These are phyloP conservation scores for Mycena galopus DNA, from an alignment of 768 basidiomycete species.

Conservation along the genomic window DNA sequence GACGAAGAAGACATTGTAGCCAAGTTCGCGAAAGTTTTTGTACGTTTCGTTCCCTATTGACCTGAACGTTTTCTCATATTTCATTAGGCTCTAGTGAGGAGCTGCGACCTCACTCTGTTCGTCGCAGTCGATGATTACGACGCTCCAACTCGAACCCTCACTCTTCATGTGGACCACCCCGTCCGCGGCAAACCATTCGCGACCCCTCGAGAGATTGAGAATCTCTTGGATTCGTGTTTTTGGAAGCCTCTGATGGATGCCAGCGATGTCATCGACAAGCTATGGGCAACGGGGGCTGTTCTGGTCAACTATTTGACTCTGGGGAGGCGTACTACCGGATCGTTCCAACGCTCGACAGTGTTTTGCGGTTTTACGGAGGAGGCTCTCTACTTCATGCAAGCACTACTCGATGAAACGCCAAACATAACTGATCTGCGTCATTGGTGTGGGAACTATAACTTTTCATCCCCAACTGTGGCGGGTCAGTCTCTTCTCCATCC, in stretches of 20 bases:
- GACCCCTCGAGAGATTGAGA: not conserved
- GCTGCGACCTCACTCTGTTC: conserved; percentile 13
- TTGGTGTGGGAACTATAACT: conserved; percentile 3
- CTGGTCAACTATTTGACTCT: not conserved
- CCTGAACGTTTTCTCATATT: too few species aligned
- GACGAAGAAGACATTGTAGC: too few species aligned
- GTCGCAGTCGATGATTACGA: conserved; percentile 22
- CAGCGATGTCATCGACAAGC: conserved; percentile 19
- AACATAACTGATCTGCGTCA: conserved; percentile 2
- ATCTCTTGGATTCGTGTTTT: not conserved
- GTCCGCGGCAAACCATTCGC: not conserved
- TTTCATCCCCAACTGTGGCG: not conserved
- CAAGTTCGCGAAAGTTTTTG: too few species aligned
- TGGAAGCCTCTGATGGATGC: conserved; percentile 9
- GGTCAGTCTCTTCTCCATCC: conserved; percentile 12
- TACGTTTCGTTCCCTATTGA: too few species aligned
- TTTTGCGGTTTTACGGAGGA: conserved; percentile 29
- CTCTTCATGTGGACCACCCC: not conserved
- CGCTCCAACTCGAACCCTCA: not conserved
- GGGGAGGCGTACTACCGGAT: too few species aligned
- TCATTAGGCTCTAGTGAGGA: not conserved
- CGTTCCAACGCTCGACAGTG: not conserved
- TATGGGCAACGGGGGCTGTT: conserved; percentile 15
- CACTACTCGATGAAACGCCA: not conserved
- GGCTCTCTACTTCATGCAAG: not conserved